Base-by-base conservation (phyloP, 2,329 filamentous ascomycete genomes). In the Arachnomyces sp. region DNA sequence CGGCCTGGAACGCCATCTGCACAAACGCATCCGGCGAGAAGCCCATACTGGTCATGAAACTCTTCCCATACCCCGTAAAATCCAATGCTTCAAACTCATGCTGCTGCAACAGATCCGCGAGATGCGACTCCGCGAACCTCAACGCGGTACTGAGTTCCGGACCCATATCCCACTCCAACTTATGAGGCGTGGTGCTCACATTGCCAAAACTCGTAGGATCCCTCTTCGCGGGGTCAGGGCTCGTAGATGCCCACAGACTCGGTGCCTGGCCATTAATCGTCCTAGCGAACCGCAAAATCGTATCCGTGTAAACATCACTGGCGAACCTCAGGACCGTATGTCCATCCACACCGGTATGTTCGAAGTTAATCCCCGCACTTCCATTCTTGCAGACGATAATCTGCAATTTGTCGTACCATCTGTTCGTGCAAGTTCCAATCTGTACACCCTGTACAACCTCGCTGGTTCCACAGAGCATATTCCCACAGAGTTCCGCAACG, bases 351-450 rank as follows among this genome's bases (percentile, higher is more conserved):
- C 92, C 92, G 1, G 92, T 98, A 57, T 98, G 92, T 62, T 98
- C 92, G 55, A 98, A 96, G 67, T 98, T 98, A 77, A 98, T 96
- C 4, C 92, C 92, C 0, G 92, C 92, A 57, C 87, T 95, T 42
- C 92, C 92, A 64, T 96, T 98, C 68, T 95, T 94, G 73, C 92
- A 96, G 37, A 98, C 92, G 40, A 98, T 96, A 47, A 98, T 95
- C 60, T 98, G 92, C 35, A 98, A 73, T 69, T 98, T 98, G 67
- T 98, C 92, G 57, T 98, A 98, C 92, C 92, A 98, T 46, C 92
- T 76, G 63, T 98, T 98, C 11, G 90, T 95, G 66, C 92, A 98
- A 2, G 92, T 96, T 21, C 92, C 92, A 33, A 95, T 88, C 65
- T 98, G 92, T 2, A 98, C 86, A 3, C 92, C 92, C 57, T 84